Base-by-base conservation (phyloP, 371 early-diverging fungal genomes). In the Apophysomyces elegans region DNA sequence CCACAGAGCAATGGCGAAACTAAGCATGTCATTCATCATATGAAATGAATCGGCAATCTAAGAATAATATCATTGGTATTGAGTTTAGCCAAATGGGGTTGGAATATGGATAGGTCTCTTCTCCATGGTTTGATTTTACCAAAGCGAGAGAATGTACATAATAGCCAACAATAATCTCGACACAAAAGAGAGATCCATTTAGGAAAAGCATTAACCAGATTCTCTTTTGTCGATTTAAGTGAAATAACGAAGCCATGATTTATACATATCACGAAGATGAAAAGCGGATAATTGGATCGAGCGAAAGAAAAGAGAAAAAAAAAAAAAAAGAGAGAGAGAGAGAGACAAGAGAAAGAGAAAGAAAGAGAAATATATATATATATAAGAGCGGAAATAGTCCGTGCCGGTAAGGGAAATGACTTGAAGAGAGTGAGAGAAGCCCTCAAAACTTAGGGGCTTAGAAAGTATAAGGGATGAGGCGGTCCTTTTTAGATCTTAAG, bases 31-130 rank as follows among this genome's bases (percentile, higher is more conserved):
- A 63, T 88, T 91, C 50, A 95, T 77, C 95, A 95, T 95, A 75
- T 96, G 96, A 84, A 95, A 96, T 1, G 94, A 89, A 78, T 96
- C 96, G 1, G 96, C 96, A n/a, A 96, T 80, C 65, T 81, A 59
- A 7, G 56, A 58, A 61, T 16, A 45, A 12, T 13, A 45, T 21
- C 32, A 63, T 44, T 58, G 46, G 35, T 11, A 41, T 26, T 54
- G 21, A 38, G 16, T 13, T 21, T 3, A 45, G 35, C 38, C 38
- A 36, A 38, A 18, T 46, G 14, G 58, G 50, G n/a, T 5, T 21
- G 6, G 46, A 36, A 44, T 26, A 41, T 14, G 38, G 46, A 56
- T 39, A 8, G 32, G 47, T 47, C 38, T 26, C 32, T 26, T 26
- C 32, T 26, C 32, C 13, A 11, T 38, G 26, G 37, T 26, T 37